phyloP scores from a whole-genome alignment of 106 monocot species.

The Dendrobium chrysotoxum region DNA sequence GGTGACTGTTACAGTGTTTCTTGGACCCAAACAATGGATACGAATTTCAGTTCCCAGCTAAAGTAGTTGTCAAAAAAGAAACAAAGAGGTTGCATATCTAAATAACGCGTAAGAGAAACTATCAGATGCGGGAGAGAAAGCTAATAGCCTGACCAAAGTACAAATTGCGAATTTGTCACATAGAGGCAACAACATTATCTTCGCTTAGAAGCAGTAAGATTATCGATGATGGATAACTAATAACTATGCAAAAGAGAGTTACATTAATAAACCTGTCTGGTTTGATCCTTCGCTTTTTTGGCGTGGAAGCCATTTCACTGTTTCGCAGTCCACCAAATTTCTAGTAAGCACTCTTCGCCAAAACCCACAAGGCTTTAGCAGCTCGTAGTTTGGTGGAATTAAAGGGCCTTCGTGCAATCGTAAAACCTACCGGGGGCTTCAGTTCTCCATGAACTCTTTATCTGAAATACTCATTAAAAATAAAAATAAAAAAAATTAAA shows the following conservation, averaged over 20 bases:
- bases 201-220: background rate
- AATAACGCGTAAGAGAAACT: background rate
- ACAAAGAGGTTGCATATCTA: background rate
- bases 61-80: background rate
- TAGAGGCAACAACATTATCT: background rate
- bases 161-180: background rate
- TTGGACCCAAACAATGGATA: background rate
- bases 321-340: background rate
- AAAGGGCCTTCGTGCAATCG: too few species aligned
- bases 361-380: too few species aligned
- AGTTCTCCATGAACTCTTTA: too few species aligned
- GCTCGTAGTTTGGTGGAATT: too few species aligned
- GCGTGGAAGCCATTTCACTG: background rate
- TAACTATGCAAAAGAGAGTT: background rate
- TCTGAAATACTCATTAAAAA: too few species aligned
- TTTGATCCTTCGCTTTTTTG: background rate
- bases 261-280: background rate
- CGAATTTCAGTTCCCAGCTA: background rate
- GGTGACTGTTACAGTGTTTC: background rate
- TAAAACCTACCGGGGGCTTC: too few species aligned
- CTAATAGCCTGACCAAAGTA: background rate
- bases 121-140: background rate
- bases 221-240: background rate
- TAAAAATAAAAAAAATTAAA: too few species aligned
- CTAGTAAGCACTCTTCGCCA: background rate